A percentile compares a stretch with the other conserved stretches of the same genome.
Conservation (phyloP, 2,329 filamentous ascomycete genomes). For the Onygenales sp. region DNA sequence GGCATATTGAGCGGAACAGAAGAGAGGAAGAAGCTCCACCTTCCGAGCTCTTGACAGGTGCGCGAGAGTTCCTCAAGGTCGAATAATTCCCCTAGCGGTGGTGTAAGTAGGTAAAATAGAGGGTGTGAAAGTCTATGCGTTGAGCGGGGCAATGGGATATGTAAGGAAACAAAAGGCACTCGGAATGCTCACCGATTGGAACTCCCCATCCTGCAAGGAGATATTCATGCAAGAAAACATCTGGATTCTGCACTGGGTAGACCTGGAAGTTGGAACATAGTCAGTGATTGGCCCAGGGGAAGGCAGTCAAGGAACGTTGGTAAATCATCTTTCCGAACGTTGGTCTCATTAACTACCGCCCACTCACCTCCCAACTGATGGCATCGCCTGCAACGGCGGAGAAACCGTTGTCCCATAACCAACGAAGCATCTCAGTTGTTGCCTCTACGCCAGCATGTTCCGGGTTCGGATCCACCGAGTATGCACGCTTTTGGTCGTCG, state of each 20-base stretch:
- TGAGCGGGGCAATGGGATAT: not conserved
- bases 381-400: constrained; percentile 50
- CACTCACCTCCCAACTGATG: constrained; percentile 43
- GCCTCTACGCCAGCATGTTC: constrained; percentile 42
- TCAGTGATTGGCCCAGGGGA: not conserved
- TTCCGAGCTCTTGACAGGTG: constrained; percentile 24
- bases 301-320: not conserved
- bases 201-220: constrained; percentile 44
- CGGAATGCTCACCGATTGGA: constrained; percentile 30
- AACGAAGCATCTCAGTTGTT: constrained; percentile 41
- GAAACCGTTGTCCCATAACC: constrained; percentile 52
- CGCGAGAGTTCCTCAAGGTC: constrained; percentile 35
- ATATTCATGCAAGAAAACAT: constrained; percentile 38
- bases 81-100: constrained; percentile 33
- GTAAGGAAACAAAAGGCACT: constrained; percentile 19
- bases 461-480: constrained; percentile 27
- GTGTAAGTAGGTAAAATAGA: constrained; percentile 3
- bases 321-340: constrained; percentile 5
- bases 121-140: not conserved
- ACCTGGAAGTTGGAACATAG: constrained; percentile 14
- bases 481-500: constrained; percentile 19
- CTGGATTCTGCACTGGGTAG: constrained; percentile 32
- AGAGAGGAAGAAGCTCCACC: constrained; percentile 43
- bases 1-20: constrained; percentile 42
- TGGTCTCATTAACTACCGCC: not conserved